Evolutionary conservation across 495 filamentous ascomycete species (phyloP).

Genomic region (Halenospora varia): DNA sequence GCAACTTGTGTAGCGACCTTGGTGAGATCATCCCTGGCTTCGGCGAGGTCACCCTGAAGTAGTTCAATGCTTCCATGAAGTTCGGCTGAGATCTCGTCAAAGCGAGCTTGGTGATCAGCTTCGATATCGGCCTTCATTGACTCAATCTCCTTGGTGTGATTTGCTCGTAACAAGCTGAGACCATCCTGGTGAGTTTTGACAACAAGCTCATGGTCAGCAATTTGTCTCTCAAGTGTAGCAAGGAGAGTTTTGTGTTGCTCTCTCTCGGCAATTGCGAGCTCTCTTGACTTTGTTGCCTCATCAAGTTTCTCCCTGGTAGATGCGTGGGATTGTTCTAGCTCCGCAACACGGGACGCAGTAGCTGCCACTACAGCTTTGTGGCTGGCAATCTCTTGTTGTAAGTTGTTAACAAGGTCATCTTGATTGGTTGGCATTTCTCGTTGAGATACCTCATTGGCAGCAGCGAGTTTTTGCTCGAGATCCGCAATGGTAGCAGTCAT

Average conservation of each 20-base stretch:
- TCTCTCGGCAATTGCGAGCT: slow-evolving; percentile 39
- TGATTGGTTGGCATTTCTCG: slow-evolving; percentile 47
- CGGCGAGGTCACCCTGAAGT: slow-evolving; percentile 65
- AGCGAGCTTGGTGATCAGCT: slow-evolving; percentile 29
- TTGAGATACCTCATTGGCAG: slow-evolving; percentile 28
- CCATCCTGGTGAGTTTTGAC: slow-evolving; percentile 45
- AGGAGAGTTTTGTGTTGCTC: slow-evolving; percentile 50
- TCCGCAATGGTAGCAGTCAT: slow-evolving; percentile 68
- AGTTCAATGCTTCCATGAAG: slow-evolving; percentile 56
- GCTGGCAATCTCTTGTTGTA: slow-evolving; percentile 74
- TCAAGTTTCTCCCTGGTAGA: slow-evolving; percentile 55
- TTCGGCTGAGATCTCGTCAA: slow-evolving; percentile 40
- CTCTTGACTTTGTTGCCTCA: slow-evolving; percentile 40
- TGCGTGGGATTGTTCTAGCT: slow-evolving; percentile 61
- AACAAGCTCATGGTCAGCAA: slow-evolving; percentile 47
- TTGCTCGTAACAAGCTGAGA: slow-evolving; percentile 38
- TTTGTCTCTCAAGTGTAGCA: slow-evolving; percentile 52
- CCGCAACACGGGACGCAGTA: slow-evolving; percentile 58
- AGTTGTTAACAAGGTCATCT: slow-evolving; percentile 55
- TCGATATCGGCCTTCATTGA: slow-evolving; percentile 41
- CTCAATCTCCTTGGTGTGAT: slow-evolving; percentile 44
- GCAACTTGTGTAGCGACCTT: slow-evolving; percentile 55
- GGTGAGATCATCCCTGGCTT: slow-evolving; percentile 65
- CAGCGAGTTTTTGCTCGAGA: slow-evolving; percentile 44
- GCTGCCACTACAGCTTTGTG: slow-evolving; percentile 67